Base-by-base conservation (phyloP, 208 protist species). In the Acanthamoeba culbertsoni region DNA sequence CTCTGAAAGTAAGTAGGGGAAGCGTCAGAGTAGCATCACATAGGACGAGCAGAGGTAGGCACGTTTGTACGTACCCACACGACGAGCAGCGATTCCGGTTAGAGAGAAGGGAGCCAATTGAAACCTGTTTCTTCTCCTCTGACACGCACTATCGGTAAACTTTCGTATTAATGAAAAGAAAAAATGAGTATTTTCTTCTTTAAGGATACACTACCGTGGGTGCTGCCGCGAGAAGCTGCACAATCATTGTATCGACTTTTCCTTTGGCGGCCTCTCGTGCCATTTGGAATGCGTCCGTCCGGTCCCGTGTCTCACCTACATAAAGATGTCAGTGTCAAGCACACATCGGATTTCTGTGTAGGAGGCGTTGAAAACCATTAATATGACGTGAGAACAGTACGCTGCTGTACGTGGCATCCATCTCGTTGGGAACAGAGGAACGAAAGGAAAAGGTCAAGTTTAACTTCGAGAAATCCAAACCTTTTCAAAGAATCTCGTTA, bases 61-160 rank as follows among this genome's bases (percentile, higher is more conserved):
- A n/a, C n/a, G n/a, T n/a, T n/a, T n/a, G 71, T 8, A 1, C 5
- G 23, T 82, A 82, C 71, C 71, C 71, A 37, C 71, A 82, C 71
- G 71, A 82, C 6, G 71, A 37, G 23, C 71, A 82, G 12, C 71
- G 71, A 23, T 82, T 18, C 5, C 71, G 42, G 8, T 3, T 1
- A 0, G 71, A 82, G 23, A 82, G n/a, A 7, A 82, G 42, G 1
- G 71, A 82, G 1, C 37, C 71, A 12, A 82, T 53, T 28, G 63
- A 73, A 10, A 73, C 63, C 10, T 73, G 63, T 43, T 33, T 82
- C 42, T 82, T 82, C 42, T 82, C 71, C 42, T 16, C 71, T 55
- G 71, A 82, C 18, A 82, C 35, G 71, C 71, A 82, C 71, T 82
- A 43, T n/a, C n/a, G n/a, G n/a, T n/a, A n/a, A n/a, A n/a, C n/a